Evolutionary conservation across 495 filamentous ascomycete species (phyloP), one percentile per base, ranked within the genome.

Genomic region (Aspergillus mulundensis): DNA sequence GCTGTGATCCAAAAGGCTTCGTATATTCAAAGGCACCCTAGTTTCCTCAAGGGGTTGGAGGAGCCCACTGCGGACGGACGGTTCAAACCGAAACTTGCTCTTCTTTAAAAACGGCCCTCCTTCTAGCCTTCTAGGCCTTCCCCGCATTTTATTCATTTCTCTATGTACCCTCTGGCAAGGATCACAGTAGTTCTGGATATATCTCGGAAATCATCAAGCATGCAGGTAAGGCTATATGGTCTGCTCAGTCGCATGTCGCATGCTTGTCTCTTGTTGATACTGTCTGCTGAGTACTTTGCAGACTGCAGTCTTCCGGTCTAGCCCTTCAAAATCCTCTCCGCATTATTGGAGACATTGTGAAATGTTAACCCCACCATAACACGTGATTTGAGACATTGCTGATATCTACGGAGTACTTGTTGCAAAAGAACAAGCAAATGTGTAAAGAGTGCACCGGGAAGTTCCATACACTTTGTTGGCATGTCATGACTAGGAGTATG

Each of bases 331-430:
- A n/a, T 44, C 7, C 28, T 18, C 25, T 11, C 15, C 25, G 34
- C 25, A 15, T 16, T 18, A 5, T 34, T 32, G 24, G 24, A 48
- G 45, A 28, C 32, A 40, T 21, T 12, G 23, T 2, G 14, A 32
- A 28, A 28, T 28, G n/a, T 8, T 15, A 49, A 38, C 47, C 55
- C 55, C 55, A 57, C 47, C 28, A 39, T 46, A 0, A n/a, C 56
- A 58, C 56, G 56, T 58, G 56, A 41, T 41, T 30, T 23, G 12
- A 15, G 12, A 30, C 28, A 30, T 10, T 30, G 10, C 28, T 4
- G 28, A 4, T 30, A 30, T 10, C 28, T n/a, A n/a, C n/a, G n/a
- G n/a, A n/a, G n/a, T n/a, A n/a, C n/a, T n/a, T n/a, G n/a, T n/a
- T n/a, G n/a, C n/a, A n/a, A n/a, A n/a, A n/a, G n/a, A n/a, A n/a